phyloP scores from a whole-genome alignment of 2,329 filamentous ascomycete species.

The Ustilaginoidea virens region DNA sequence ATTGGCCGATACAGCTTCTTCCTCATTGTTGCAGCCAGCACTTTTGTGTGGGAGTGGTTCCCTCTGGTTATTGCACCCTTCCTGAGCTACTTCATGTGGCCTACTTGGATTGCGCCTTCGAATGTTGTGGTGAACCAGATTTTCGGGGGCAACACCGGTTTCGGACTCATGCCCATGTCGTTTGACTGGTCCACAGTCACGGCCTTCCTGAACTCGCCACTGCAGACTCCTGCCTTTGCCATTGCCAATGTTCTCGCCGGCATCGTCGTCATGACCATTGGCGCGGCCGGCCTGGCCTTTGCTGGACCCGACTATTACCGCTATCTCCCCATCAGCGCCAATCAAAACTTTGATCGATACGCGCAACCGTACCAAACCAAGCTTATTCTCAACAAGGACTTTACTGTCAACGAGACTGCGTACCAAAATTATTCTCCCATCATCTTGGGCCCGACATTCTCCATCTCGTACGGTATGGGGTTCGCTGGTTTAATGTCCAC shows the following conservation, averaged over 20 bases:
- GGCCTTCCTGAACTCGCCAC: constrained; percentile 38
- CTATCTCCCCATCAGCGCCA: constrained; percentile 40
- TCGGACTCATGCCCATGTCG: constrained; percentile 47
- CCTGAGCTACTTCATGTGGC: constrained; percentile 42
- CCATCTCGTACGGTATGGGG: constrained; percentile 37
- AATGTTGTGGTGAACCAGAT: constrained; percentile 48
- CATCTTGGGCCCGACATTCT: constrained; percentile 38
- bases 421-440: constrained; percentile 43
- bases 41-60: constrained; percentile 43
- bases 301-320: constrained; percentile 33
- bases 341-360: constrained; percentile 42
- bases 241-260: constrained; percentile 42
- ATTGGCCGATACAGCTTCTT: constrained; percentile 44
- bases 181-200: constrained; percentile 51
- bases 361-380: constrained; percentile 39
- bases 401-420: constrained; percentile 35
- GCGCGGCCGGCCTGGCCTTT: constrained; percentile 38
- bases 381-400: constrained; percentile 35
- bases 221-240: constrained; percentile 44
- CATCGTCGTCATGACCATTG: constrained; percentile 31
- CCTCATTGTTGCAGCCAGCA: constrained; percentile 30
- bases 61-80: constrained; percentile 44
- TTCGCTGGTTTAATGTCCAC: constrained; percentile 41
- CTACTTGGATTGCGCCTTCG: constrained; percentile 46
- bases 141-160: constrained; percentile 45